phyloP scores from a whole-genome alignment of 2,329 filamentous ascomycete genomes.

The Colletotrichum cordylinicola region DNA sequence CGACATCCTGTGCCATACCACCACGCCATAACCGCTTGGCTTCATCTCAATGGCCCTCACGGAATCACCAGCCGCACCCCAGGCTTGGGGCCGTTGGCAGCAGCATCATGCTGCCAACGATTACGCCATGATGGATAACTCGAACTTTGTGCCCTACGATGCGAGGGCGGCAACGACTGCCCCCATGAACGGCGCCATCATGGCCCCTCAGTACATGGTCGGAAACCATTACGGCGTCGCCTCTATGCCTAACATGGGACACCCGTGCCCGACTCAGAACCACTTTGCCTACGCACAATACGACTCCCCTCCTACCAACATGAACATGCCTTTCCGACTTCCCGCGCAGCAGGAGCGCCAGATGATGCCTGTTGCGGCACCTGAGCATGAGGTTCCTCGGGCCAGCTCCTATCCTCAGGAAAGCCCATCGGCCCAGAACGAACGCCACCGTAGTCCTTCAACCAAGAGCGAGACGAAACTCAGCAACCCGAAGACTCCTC shows the following conservation, averaged over 20 bases:
- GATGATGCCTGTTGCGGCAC: background rate
- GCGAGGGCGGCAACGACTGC: conserved; percentile 42
- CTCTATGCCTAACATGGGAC: conserved; percentile 47
- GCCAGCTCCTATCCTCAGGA: conserved; percentile 20
- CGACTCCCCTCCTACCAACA: conserved; percentile 37
- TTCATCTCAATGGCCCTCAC: conserved; percentile 49
- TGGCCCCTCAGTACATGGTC: conserved; percentile 55
- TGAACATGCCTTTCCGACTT: conserved; percentile 37
- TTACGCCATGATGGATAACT: conserved; percentile 54
- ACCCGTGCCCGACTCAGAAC: conserved; percentile 45
- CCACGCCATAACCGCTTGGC: background rate
- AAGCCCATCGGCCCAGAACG: background rate
- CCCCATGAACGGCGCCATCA: conserved; percentile 46
- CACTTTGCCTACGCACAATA: conserved; percentile 52
- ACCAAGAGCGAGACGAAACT: conserved; percentile 12
- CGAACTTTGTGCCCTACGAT: conserved; percentile 55
- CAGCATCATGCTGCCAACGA: conserved; percentile 46
- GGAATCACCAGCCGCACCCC: conserved; percentile 47
- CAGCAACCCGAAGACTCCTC: conserved; percentile 15
- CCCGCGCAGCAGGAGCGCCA: conserved; percentile 32
- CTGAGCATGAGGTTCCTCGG: conserved; percentile 9
- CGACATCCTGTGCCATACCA: background rate
- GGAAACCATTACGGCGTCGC: conserved; percentile 48
- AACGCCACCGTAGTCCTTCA: conserved; percentile 17
- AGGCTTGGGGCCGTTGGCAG: conserved; percentile 62